Evolutionary conservation across 2,329 filamentous ascomycete genomes (phyloP), one percentile per base, ranked within the genome.

Genomic region (Sporothrix brasiliensis): DNA sequence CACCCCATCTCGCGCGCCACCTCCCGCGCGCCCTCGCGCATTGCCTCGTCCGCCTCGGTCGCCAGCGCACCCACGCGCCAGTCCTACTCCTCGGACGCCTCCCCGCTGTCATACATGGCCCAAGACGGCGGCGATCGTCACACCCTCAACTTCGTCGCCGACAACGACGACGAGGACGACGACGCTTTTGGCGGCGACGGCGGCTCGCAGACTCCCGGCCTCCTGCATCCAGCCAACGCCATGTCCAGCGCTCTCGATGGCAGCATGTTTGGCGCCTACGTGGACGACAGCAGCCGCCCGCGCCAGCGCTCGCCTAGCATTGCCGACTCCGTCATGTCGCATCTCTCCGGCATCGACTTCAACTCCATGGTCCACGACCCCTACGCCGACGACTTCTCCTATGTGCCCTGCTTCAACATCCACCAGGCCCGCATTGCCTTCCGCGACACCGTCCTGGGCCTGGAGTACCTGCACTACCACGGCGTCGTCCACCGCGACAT

Each of bases 381-480:
- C 1, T 89, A 92, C 72, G 91, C 92, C 49, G 93, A 97, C 75
- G 94, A 98, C 78, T 93, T 93, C 79, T 92, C 91, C 49, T 97
- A 95, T 77, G 94, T 98, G 19, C 95, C 95, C 19, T 93, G 94
- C 80, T 92, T 99, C 81, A 97, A 94, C 0, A 85, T 97, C 49
- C 87, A 91, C 34, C 89, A 94, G 78, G 91, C 94, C 16, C 89
- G 94, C 41, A 89, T 88, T 50, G 91, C 92, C 0, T 98, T 99
- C 80, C 87, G 94, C 74, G 95, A 99, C 79, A 97, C 94, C 0
- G 90, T 99, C 2, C 84, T 98, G 50, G 95, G 95, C 4, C 82
- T 99, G 24, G 94, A 99, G 78, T 99, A 98, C 78, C 85, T 99
- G 47, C 92, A 95, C 77, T 94, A 93, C 75, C 90, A 94, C 77